These are phyloP conservation scores for Silene uniflora DNA, from an alignment of 148 eudicot species.

Conservation along the genomic window DNA sequence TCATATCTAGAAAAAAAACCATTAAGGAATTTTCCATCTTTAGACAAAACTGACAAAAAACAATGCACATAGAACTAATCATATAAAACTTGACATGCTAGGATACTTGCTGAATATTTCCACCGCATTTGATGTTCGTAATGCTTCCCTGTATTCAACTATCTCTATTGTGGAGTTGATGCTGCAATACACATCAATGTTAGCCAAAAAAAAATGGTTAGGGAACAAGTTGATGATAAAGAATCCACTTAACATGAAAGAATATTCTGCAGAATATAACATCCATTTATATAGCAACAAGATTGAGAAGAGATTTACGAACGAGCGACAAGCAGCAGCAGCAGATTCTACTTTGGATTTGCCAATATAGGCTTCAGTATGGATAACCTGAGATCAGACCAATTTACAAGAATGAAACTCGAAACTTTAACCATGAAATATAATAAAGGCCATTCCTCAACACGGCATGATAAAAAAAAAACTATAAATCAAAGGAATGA, in stretches of 20 bases:
- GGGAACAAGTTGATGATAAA: neutral
- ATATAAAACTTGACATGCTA: neutral
- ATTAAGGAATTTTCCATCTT: conserved; percentile 30
- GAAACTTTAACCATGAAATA: neutral
- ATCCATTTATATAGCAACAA: neutral
- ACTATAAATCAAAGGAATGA: neutral
- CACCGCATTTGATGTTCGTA: conserved; percentile 87
- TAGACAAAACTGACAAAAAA: neutral
- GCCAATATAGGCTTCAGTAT: conserved; percentile 83
- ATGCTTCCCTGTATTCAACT: conserved; percentile 78
- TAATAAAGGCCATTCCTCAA: neutral
- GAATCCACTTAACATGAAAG: neutral
- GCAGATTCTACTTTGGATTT: conserved; percentile 93
- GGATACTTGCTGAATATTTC: conserved; percentile 90
- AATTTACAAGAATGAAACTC: neutral
- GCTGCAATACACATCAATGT: conserved; percentile 33
- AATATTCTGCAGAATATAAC: neutral
- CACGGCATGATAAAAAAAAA: neutral
- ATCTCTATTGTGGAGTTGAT: conserved; percentile 77
- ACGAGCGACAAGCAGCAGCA: conserved; percentile 91
- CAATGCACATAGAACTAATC: neutral
- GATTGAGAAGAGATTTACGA: conserved; percentile 29
- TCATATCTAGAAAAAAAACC: conserved; percentile 59
- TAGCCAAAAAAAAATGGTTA: neutral
- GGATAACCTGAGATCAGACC: conserved; percentile 57